Base-by-base conservation (phyloP, 768 basidiomycete species). In the Hericium alpestre region DNA sequence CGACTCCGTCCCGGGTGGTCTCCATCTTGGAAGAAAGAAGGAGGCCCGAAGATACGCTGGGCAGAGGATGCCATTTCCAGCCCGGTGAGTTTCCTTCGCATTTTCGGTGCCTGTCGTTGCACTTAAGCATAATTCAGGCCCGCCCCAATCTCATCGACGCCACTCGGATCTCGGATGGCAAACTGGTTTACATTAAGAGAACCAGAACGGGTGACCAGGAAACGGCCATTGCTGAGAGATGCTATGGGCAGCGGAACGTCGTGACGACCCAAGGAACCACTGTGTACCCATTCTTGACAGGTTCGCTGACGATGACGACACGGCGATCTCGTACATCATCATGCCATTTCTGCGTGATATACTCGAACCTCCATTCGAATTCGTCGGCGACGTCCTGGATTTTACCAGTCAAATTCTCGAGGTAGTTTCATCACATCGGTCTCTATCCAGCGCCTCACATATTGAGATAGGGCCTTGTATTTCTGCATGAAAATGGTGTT, bases 101-200 rank as follows among this genome's bases (percentile, higher is more conserved):
- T 7, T 7, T 32, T 32, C 32, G 8, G 6, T 10, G 6, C 2
- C 32, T 1, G 4, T 32, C 8, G 8, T 32, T 7, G 4, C 32
- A 9, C 32, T 32, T 6, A 32, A 5, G 1, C 6, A 32, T 6
- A 32, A 7, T 32, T 9, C 5, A 56, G 55, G 1, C 32, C 9
- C 57, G 58, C 1, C 47, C 53, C 0, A 23, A 64, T 13, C 51
- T 64, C 0, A 58, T 70, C 3, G 74, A 74, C 39, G 73, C 71
- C 0, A 70, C 63, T 0, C 64, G 71, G 6, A 56, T 63, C 2
- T 63, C 64, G 1, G 71, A 73, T 25, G 63, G 57, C 0, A 57
- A 39, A 4, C 49, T 62, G 1, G 68, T 75, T 0, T 65, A 61
- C 13, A 58, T 75, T n/a, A 74, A 75, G 25, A 41, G 46, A 1